phyloP scores from a whole-genome alignment of 2,329 filamentous ascomycete species.

The Neofusicoccum sp. region DNA sequence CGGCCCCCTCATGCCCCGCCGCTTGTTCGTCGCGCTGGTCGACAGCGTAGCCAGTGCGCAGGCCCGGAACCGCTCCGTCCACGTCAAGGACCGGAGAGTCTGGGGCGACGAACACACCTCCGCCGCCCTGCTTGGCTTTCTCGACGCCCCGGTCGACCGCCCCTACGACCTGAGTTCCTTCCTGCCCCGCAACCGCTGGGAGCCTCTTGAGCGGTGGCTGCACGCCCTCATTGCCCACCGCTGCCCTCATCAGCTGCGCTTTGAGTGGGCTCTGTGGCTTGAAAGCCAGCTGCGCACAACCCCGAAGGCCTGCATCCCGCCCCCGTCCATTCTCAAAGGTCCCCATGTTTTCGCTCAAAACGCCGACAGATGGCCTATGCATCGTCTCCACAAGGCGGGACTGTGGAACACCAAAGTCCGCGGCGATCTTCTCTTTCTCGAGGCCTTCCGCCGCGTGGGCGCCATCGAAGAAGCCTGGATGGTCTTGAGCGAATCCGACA shows the following conservation, averaged over 20 bases:
- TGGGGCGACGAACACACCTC: background rate
- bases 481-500: background rate
- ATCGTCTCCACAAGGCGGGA: background rate
- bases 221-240: background rate
- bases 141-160: background rate
- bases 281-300: background rate
- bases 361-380: background rate
- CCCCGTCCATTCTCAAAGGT: too few species aligned
- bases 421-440: background rate
- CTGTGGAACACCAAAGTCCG: background rate
- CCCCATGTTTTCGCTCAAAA: background rate
- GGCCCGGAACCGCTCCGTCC: too few species aligned
- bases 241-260: background rate
- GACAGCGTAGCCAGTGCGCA: background rate
- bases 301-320: background rate
- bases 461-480: background rate
- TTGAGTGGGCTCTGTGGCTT: background rate
- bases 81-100: background rate
- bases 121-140: background rate
- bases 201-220: background rate
- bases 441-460: background rate
- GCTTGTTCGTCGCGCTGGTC: background rate
- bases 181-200: background rate
- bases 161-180: background rate
- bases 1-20: background rate